Evolutionary conservation across 2,329 filamentous ascomycete species (phyloP).

Genomic region (Trichoderma simmonsii): DNA sequence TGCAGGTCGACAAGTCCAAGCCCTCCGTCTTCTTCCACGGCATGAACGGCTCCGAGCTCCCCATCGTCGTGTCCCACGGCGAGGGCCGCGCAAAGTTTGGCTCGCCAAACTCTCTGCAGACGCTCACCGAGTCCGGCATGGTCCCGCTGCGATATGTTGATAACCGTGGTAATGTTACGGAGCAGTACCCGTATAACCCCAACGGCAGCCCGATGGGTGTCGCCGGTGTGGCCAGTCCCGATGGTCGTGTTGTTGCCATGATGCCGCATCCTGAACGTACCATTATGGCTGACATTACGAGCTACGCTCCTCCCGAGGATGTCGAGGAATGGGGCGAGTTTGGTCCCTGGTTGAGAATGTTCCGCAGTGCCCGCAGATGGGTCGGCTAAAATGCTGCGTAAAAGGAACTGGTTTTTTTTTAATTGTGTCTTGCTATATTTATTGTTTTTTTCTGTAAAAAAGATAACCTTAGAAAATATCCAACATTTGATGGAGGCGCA

Average conservation of each 20-base stretch:
- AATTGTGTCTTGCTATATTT: not conserved
- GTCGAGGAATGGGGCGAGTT: constrained; percentile 71
- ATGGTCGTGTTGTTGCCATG: constrained; percentile 79
- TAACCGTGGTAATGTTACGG: constrained; percentile 70
- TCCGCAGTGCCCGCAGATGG: constrained; percentile 85
- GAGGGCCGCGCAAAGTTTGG: constrained; percentile 79
- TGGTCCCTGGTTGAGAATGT: constrained; percentile 82
- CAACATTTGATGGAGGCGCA: constrained; percentile 9
- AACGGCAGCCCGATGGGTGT: constrained; percentile 83
- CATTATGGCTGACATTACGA: constrained; percentile 73
- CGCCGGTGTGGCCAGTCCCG: constrained; percentile 71
- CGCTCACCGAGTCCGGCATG: constrained; percentile 63
- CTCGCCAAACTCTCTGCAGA: constrained; percentile 48
- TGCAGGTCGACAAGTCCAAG: constrained; percentile 56
- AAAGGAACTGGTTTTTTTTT: not conserved
- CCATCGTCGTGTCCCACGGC: constrained; percentile 85
- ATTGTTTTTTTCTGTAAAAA: not conserved
- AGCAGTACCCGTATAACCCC: constrained; percentile 81
- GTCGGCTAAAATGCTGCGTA: constrained; percentile 52
- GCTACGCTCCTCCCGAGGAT: constrained; percentile 62
- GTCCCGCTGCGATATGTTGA: constrained; percentile 82
- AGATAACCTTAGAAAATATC: constrained; percentile 14
- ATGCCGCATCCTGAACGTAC: constrained; percentile 97
- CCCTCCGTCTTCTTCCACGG: constrained; percentile 85
- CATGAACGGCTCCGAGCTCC: constrained; percentile 78